phyloP scores from a whole-genome alignment of 2,329 filamentous ascomycete genomes.

The Knufia fluminis region DNA sequence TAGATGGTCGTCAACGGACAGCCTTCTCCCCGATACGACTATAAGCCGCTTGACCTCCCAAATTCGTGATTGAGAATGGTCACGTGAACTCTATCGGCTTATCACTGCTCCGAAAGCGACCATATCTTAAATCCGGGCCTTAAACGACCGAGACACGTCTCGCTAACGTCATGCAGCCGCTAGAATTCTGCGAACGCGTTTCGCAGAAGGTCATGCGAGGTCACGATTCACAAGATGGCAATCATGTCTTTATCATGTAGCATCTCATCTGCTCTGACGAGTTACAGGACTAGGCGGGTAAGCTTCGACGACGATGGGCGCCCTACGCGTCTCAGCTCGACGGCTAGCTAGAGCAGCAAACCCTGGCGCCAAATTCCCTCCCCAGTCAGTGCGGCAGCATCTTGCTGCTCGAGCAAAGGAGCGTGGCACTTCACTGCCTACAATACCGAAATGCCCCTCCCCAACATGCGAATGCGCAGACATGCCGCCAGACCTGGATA shows the following conservation, averaged over 20 bases:
- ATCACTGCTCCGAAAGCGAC: no score
- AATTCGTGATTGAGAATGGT: no score
- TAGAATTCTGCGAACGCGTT: no score
- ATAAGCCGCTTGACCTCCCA: no score
- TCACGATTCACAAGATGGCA: no score
- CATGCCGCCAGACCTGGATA: constrained; percentile 59
- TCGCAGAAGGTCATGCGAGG: no score
- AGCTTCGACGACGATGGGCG: background rate
- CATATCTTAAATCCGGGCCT: no score
- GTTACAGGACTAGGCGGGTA: background rate
- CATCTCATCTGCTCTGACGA: background rate
- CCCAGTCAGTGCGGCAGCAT: background rate
- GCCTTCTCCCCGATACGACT: no score
- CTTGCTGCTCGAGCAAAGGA: constrained; percentile 3
- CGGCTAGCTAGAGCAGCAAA: constrained; percentile 3
- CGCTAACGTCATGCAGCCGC: no score
- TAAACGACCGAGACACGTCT: background rate
- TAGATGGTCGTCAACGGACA: no score
- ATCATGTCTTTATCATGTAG: no score
- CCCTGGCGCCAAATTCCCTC: background rate
- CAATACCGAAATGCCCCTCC: constrained; percentile 55
- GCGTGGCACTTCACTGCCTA: constrained; percentile 29
- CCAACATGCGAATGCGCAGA: constrained; percentile 71
- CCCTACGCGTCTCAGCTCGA: background rate
- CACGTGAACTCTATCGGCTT: no score